These are phyloP conservation scores for Hyphodiscus hymeniophilus DNA, from an alignment of 495 filamentous ascomycete species.

Conservation along the genomic window DNA sequence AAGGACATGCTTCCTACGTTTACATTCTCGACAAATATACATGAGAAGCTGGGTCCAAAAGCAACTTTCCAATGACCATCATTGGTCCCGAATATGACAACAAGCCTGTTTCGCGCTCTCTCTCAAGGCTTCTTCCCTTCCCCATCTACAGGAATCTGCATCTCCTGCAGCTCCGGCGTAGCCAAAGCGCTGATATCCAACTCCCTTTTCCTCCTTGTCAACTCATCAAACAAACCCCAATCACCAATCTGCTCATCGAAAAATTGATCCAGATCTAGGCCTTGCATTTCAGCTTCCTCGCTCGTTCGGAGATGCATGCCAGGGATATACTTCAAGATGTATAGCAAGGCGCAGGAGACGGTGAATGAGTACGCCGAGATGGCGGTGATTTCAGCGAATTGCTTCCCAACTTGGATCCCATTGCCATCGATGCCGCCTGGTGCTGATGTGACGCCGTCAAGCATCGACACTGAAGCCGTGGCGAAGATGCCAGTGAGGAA, in stretches of 20 bases:
- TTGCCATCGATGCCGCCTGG: constrained; percentile 49
- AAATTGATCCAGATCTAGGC: constrained; percentile 49
- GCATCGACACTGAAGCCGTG: constrained; percentile 15
- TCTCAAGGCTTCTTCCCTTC: constrained; percentile 4
- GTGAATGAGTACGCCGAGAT: constrained; percentile 48
- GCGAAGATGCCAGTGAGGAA: constrained; percentile 58
- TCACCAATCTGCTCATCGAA: constrained; percentile 47
- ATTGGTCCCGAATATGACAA: no score
- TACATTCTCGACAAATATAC: no score
- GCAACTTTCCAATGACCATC: no score
- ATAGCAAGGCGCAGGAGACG: constrained; percentile 44
- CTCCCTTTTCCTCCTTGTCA: constrained; percentile 10
- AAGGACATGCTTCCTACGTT: no score
- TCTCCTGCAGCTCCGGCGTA: constrained; percentile 3
- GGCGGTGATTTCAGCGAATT: constrained; percentile 51
- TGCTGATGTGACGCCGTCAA: constrained; percentile 40
- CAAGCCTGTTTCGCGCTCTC: no score
- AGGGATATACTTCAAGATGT: constrained; percentile 50
- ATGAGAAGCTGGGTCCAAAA: no score
- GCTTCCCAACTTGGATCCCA: constrained; percentile 48
- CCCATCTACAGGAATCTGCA: neutral
- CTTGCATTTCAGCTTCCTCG: constrained; percentile 48
- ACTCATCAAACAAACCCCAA: constrained; percentile 28
- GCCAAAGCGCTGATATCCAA: constrained; percentile 7
- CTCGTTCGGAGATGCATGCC: constrained; percentile 46